phyloP scores from a whole-genome alignment of 2,329 filamentous ascomycete species.

The Dendryphion nanum region DNA sequence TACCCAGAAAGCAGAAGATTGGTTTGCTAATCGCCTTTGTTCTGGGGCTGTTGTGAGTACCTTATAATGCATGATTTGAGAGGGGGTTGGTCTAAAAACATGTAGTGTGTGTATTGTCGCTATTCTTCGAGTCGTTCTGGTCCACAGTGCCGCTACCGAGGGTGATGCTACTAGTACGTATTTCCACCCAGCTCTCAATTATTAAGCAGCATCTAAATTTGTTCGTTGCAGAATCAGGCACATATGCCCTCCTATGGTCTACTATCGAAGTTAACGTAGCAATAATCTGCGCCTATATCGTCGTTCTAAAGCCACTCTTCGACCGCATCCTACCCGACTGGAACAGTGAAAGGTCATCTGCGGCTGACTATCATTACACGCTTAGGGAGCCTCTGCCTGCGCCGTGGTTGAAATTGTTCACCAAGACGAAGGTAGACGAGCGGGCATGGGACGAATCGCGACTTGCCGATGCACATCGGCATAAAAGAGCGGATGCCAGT shows the following conservation, averaged over 20 bases:
- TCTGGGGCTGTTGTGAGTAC: conserved; percentile 36
- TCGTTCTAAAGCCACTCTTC: conserved; percentile 45
- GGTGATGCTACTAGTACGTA: conserved; percentile 24
- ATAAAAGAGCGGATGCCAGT: no score
- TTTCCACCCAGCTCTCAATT: no score
- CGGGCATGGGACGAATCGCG: no score
- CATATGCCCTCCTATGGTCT: conserved; percentile 42
- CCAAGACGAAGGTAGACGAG: no score
- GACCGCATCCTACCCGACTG: conserved; percentile 32
- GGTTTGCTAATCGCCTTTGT: conserved; percentile 34
- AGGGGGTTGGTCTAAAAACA: no score
- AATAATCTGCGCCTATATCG: conserved; percentile 45
- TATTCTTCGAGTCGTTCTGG: conserved; percentile 26
- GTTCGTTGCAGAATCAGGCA: conserved; percentile 33
- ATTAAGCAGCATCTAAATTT: not conserved
- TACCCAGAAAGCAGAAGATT: conserved; percentile 32
- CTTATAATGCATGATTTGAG: no score
- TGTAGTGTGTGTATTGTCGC: conserved; percentile 28
- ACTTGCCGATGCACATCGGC: no score
- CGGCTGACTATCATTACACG: no score
- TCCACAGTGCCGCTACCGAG: conserved; percentile 15
- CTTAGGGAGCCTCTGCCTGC: no score
- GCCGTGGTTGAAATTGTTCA: no score
- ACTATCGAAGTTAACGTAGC: conserved; percentile 44
- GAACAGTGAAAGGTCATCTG: conserved; percentile 25